phyloP scores from a whole-genome alignment of 2,329 filamentous ascomycete species.

The Thelonectria discophora region DNA sequence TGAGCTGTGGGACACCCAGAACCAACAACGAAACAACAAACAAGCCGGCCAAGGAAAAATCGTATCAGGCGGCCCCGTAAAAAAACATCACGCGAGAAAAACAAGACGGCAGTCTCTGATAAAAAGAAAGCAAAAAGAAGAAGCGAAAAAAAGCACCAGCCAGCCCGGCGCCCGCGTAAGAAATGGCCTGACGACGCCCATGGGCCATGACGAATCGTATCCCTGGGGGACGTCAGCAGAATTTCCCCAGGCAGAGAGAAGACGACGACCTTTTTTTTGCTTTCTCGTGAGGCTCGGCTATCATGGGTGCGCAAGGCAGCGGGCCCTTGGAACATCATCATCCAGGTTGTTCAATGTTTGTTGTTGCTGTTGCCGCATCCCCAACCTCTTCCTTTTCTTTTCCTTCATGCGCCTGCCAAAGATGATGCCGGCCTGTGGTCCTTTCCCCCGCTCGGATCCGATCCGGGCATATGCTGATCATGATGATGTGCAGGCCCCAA shows the following conservation, averaged over 20 bases:
- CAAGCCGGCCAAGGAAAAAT: not conserved
- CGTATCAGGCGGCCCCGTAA: slow-evolving; percentile 20
- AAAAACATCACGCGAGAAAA: slow-evolving; percentile 26
- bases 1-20: slow-evolving; percentile 17
- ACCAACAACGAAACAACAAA: not conserved
- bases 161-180: not conserved
- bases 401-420: not conserved
- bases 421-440: not conserved
- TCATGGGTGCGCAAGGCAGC: slow-evolving; percentile 6
- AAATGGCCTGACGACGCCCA: slow-evolving; percentile 24
- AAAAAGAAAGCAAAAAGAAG: not conserved
- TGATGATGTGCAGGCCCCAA: not conserved
- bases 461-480: slow-evolving; percentile 8
- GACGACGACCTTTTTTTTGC: not conserved
- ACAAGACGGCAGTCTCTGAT: not conserved
- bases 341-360: not conserved
- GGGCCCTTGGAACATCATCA: too few species aligned
- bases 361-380: not conserved
- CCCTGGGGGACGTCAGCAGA: slow-evolving; percentile 23
- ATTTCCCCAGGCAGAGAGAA: slow-evolving; percentile 14
- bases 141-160: slow-evolving; percentile 2
- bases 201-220: slow-evolving; percentile 25
- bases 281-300: slow-evolving; percentile 14
- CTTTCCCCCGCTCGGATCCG: slow-evolving; percentile 4
- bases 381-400: slow-evolving; percentile 15